Base-by-base conservation (phyloP, 1,139 yeast species). In the Schwanniomyces etchellsii region DNA sequence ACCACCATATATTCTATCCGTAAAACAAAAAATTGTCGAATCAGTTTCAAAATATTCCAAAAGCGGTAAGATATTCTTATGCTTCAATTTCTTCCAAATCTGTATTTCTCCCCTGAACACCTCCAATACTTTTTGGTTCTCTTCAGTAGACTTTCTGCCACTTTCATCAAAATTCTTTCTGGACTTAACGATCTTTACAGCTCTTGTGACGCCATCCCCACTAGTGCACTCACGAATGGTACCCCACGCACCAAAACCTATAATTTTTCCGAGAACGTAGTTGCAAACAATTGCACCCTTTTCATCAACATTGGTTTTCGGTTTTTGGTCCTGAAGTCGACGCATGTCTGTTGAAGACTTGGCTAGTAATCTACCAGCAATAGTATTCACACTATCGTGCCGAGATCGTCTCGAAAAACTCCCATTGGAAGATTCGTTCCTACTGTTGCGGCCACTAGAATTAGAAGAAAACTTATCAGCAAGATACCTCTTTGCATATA, bases 241-340 rank as follows among this genome's bases (percentile, higher is more conserved):
- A 3, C 95, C 94, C 82, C 93, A 88, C 0, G 96, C 95, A 6
- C 97, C 97, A 48, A 74, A 76, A 1, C 96, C 96, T 39, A 88
- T 79, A n/a, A 81, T 72, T 42, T 76, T 77, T 0, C 95, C 95
- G 25, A 82, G 49, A 25, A 61, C 71, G 56, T 79, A 76, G 7
- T 70, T 74, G 61, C 80, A 46, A 0, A 81, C 72, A 7, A 65
- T 45, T 5, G 81, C 77, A 0, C 86, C 89, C 37, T 69, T 67
- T 39, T 77, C 83, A 44, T 78, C 82, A 2, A 64, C 64, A 40
- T 67, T 64, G 13, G 39, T 40, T 33, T 65, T 64, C 14, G 50
- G 59, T 22, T 45, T 42, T 17, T 30, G 24, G 21, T 48, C 52
- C 16, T 42, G 44, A 35, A 52, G 57, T 34, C 54, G 52, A 33